Percentiles rank a stretch among this genome's conserved stretches.
These are phyloP conservation scores for Fusarium lateritium DNA, from an alignment of 2,329 filamentous ascomycete species.

Conservation along the genomic window DNA sequence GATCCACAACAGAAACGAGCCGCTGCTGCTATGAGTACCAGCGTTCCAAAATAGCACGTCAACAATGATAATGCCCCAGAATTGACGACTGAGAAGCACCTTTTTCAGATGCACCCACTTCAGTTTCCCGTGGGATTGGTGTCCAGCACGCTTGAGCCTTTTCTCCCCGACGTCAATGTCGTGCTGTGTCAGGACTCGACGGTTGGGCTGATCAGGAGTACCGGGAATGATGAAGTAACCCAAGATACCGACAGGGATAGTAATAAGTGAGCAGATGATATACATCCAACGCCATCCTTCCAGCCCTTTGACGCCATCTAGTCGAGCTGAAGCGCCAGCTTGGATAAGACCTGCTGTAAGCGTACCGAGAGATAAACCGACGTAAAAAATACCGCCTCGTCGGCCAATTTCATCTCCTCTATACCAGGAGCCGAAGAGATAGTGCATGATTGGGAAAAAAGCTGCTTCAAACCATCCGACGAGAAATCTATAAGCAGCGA, in stretches of 20 bases:
- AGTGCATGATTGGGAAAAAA: conserved; percentile 60
- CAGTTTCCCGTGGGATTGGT: conserved; percentile 57
- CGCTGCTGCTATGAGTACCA: conserved; percentile 61
- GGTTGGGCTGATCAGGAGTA: conserved; percentile 62
- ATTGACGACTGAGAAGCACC: conserved; percentile 60
- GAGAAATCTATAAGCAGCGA: conserved; percentile 68
- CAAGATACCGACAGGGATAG: conserved; percentile 66
- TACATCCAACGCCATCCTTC: conserved; percentile 71
- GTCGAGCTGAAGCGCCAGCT: conserved; percentile 57
- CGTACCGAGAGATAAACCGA: conserved; percentile 65
- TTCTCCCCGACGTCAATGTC: conserved; percentile 63
- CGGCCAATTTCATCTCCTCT: conserved; percentile 62
- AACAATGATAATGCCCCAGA: conserved; percentile 66
- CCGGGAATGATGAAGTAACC: conserved; percentile 68
- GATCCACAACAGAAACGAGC: conserved; percentile 70
- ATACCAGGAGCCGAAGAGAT: conserved; percentile 62
- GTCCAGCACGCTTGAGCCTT: conserved; percentile 62
- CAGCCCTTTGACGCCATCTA: conserved; percentile 62
- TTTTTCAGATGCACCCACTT: conserved; percentile 49
- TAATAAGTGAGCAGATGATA: conserved; percentile 67
- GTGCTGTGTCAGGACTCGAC: conserved; percentile 59
- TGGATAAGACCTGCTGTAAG: conserved; percentile 67
- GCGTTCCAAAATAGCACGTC: conserved; percentile 72
- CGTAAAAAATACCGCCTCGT: conserved; percentile 66
- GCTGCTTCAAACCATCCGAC: conserved; percentile 67